phyloP scores from a whole-genome alignment of 441 rosid species.

The Adansonia gregorii region DNA sequence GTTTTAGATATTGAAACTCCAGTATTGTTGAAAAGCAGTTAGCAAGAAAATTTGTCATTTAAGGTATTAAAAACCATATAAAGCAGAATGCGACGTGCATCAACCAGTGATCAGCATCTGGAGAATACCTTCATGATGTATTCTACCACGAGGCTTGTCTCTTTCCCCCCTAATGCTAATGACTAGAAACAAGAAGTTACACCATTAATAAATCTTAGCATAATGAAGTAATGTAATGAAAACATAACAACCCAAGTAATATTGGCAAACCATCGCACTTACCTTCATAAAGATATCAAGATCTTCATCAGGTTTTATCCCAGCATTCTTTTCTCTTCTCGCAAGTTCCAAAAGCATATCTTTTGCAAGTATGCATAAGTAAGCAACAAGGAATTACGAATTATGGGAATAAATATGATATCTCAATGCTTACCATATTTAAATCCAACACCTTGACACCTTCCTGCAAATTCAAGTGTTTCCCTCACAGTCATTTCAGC shows the following conservation, averaged over 20 bases:
- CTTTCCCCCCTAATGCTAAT: slow-evolving; percentile 85
- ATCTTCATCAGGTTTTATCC: slow-evolving; percentile 97
- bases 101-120: slow-evolving; percentile 23
- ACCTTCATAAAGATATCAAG: slow-evolving; percentile 99
- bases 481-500: slow-evolving; percentile 97
- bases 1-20: not conserved
- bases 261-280: slow-evolving; percentile 19
- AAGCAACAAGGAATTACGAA: slow-evolving; percentile 33
- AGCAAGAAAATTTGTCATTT: slow-evolving; percentile 7
- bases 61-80: slow-evolving; percentile 12
- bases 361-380: slow-evolving; percentile 38
- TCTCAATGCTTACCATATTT: slow-evolving; percentile 70
- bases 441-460: slow-evolving; percentile 96
- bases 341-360: slow-evolving; percentile 97
- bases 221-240: not conserved
- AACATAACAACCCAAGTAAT: slow-evolving; percentile 3
- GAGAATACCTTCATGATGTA: slow-evolving; percentile 91
- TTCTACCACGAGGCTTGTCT: slow-evolving; percentile 84
- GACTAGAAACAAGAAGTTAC: slow-evolving; percentile 54
- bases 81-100: slow-evolving; percentile 12
- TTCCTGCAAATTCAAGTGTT: slow-evolving; percentile 86
- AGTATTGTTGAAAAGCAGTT: not conserved
- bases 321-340: slow-evolving; percentile 90
- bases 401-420: slow-evolving; percentile 10
- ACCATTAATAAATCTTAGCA: slow-evolving; percentile 27